Evolutionary conservation across 192 early-diverging fungal species (phyloP).

Genomic region (Dissophora ornata): DNA sequence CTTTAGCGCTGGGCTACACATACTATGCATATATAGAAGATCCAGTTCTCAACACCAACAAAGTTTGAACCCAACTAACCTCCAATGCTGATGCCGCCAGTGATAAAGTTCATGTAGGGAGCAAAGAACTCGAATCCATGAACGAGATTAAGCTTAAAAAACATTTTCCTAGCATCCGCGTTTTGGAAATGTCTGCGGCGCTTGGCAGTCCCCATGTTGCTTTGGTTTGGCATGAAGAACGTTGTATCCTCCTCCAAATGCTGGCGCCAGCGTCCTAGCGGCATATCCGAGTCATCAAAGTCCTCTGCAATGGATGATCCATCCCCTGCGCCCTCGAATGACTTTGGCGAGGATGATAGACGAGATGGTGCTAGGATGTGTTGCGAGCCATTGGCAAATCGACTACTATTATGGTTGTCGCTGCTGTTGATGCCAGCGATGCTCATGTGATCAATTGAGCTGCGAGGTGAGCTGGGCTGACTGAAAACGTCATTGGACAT

Average conservation of each 20-base stretch:
- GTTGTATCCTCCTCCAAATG: slow-evolving; percentile 37
- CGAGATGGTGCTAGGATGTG: not conserved
- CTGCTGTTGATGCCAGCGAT: no score
- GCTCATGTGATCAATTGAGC: slow-evolving; percentile 22
- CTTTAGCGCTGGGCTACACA: no score
- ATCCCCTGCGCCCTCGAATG: no score
- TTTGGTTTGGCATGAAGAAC: slow-evolving; percentile 26
- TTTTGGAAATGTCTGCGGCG: slow-evolving; percentile 50
- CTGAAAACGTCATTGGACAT: slow-evolving; percentile 12
- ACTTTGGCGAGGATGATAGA: not conserved
- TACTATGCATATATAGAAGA: no score
- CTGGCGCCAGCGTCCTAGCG: slow-evolving; percentile 42
- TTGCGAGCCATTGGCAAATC: not conserved
- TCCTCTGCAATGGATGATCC: not conserved
- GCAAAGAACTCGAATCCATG: slow-evolving; percentile 55
- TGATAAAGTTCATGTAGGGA: slow-evolving; percentile 53
- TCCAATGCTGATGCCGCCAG: not conserved
- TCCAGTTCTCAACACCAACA: no score
- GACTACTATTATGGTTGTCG: no score
- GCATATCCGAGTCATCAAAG: slow-evolving; percentile 10
- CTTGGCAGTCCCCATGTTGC: slow-evolving; percentile 29
- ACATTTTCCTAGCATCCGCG: slow-evolving; percentile 21
- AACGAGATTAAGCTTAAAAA: slow-evolving; percentile 40
- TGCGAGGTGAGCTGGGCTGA: slow-evolving; percentile 13
- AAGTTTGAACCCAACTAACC: no score